A percentile compares a stretch with the other conserved stretches of the same genome.
Conservation (phyloP, 1,284 basidiomycete species). For the Ceratobasidium sp. region DNA sequence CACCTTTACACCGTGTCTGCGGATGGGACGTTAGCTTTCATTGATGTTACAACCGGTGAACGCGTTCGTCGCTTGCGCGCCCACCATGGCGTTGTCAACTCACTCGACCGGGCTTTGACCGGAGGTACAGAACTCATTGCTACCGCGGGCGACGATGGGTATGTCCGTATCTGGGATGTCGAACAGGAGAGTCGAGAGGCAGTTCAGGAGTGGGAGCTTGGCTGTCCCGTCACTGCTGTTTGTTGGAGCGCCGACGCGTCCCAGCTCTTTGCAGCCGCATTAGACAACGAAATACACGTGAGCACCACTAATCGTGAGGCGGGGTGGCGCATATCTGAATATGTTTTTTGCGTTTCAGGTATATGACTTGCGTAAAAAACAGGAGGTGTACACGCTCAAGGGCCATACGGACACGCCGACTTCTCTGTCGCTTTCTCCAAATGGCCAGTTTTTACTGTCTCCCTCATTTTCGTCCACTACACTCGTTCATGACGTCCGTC, state of each 20-base stretch:
- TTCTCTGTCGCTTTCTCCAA: conserved; percentile 88
- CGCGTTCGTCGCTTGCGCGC: conserved; percentile 80
- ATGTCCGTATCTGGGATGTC: conserved; percentile 86
- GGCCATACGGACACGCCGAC: conserved; percentile 92
- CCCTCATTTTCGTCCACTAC: conserved; percentile 89
- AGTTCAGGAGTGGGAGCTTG: conserved; percentile 83
- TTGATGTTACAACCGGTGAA: conserved; percentile 83
- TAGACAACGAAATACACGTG: conserved; percentile 95
- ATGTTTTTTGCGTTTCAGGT: conserved; percentile 64
- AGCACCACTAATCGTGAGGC: conserved; percentile 7
- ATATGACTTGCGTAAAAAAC: conserved; percentile 86
- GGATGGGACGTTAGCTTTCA: conserved; percentile 81
- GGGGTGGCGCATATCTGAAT: conserved; percentile 37
- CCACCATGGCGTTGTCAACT: conserved; percentile 89
- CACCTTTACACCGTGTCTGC: conserved; percentile 84
- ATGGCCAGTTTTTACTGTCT: conserved; percentile 85
- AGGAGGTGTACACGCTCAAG: conserved; percentile 78
- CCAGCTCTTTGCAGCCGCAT: conserved; percentile 86
- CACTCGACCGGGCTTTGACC: conserved; percentile 84
- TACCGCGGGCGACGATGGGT: conserved; percentile 90
- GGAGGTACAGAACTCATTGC: conserved; percentile 85
- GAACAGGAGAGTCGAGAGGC: conserved; percentile 81
- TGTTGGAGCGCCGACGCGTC: conserved; percentile 92
- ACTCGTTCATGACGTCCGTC: conserved; percentile 89
- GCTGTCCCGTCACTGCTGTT: conserved; percentile 90